phyloP scores from a whole-genome alignment of 768 basidiomycete species.

The Suillus subalutaceus region DNA sequence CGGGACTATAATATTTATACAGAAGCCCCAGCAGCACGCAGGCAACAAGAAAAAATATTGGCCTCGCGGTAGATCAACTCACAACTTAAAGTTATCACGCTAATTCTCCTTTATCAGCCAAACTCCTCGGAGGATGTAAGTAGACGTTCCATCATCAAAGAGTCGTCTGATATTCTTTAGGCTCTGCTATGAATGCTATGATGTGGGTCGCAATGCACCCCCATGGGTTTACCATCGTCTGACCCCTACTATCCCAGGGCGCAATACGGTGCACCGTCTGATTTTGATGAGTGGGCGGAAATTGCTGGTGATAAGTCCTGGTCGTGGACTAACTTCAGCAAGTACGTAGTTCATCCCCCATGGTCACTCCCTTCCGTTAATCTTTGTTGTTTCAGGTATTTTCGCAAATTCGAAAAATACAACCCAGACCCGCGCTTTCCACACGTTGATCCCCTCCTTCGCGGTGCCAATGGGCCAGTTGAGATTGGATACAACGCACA shows the following conservation, averaged over 20 bases:
- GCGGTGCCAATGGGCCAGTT: slow-evolving; percentile 58
- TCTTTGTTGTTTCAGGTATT: slow-evolving; percentile 49
- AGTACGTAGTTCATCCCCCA: slow-evolving; percentile 35
- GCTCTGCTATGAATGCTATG: slow-evolving; percentile 66
- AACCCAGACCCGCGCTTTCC: slow-evolving; percentile 52
- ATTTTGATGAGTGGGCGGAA: slow-evolving; percentile 67
- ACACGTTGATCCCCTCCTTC: slow-evolving; percentile 46
- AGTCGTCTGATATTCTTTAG: slow-evolving; percentile 30
- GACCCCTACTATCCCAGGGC: slow-evolving; percentile 31
- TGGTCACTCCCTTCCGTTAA: not conserved
- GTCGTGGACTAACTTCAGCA: slow-evolving; percentile 53
- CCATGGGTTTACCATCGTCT: slow-evolving; percentile 1
- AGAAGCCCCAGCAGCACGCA: slow-evolving; percentile 54
- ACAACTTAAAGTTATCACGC: not conserved
- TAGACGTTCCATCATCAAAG: slow-evolving; percentile 12
- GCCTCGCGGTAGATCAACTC: slow-evolving; percentile 56
- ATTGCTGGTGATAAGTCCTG: slow-evolving; percentile 58
- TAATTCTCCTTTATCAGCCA: slow-evolving; percentile 40
- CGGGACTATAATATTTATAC: slow-evolving; percentile 60
- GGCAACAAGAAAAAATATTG: slow-evolving; percentile 53
- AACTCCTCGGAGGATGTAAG: slow-evolving; percentile 75
- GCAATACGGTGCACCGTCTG: slow-evolving; percentile 67
- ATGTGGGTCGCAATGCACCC: slow-evolving; percentile 34
- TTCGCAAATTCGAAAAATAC: slow-evolving; percentile 68
- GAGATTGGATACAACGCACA: slow-evolving; percentile 60